A percentile compares a stretch with the other conserved stretches of the same genome.
phyloP scores from a whole-genome alignment of 2,329 filamentous ascomycete species.

The Pestalotiopsis sp. region DNA sequence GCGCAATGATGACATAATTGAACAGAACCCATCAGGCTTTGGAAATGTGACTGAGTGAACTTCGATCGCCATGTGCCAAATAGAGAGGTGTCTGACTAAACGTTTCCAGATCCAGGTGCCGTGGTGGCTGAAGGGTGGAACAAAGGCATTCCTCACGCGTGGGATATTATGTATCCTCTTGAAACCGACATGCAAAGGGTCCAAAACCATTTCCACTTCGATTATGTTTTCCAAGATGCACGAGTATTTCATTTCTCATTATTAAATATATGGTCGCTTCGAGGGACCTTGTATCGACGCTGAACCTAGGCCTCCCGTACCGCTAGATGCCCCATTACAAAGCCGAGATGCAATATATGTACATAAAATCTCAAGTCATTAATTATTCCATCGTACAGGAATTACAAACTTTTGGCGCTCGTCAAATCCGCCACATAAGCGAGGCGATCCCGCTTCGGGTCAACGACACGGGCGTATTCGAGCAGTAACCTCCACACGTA shows the following conservation, averaged over 20 bases:
- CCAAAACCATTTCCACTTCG: not conserved
- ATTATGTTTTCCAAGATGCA: not conserved
- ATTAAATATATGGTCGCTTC: not conserved
- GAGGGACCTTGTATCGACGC: not conserved
- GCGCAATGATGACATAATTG: no score
- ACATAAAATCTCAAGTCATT: not conserved
- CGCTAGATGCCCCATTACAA: not conserved
- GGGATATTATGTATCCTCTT: rapidly evolving
- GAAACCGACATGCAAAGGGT: not conserved
- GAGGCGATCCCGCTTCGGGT: constrained; percentile 36
- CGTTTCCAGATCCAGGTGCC: no score
- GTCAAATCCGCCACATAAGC: constrained; percentile 45
- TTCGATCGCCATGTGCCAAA: no score
- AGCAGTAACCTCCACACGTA: constrained; percentile 66
- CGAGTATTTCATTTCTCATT: not conserved
- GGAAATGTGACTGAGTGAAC: no score
- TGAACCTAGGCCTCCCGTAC: not conserved
- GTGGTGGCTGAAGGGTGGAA: no score
- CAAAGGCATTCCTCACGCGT: no score
- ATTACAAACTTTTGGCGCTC: not conserved
- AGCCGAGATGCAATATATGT: not conserved
- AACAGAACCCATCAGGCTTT: no score
- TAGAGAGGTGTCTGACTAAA: no score
- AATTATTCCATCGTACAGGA: not conserved
- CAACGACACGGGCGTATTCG: constrained; percentile 57